phyloP scores from a whole-genome alignment of 352 stramenopile genomes.

The Phytophthora citrophthora region DNA sequence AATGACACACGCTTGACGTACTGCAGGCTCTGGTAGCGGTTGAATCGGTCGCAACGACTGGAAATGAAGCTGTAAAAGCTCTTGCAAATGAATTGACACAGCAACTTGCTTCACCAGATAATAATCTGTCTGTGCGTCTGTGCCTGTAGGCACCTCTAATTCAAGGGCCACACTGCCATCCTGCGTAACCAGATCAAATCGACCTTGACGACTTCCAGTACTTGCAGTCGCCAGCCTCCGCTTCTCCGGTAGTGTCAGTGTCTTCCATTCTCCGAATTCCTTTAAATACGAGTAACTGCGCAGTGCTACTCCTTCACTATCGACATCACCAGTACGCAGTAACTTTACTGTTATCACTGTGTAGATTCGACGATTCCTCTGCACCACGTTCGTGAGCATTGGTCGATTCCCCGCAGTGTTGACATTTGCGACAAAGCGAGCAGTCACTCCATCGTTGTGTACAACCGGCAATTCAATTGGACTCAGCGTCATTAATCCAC shows the following conservation, averaged over 20 bases:
- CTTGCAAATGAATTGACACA: slow-evolving; percentile 51
- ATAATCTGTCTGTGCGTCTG: slow-evolving; percentile 65
- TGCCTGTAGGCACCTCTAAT: slow-evolving; percentile 53
- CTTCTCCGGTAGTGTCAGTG: slow-evolving; percentile 45
- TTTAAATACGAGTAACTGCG: slow-evolving; percentile 61
- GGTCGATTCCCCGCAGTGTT: slow-evolving; percentile 34
- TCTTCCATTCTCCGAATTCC: slow-evolving; percentile 64
- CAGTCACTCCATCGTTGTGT: slow-evolving; percentile 35
- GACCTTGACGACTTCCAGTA: slow-evolving; percentile 33
- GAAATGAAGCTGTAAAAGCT: slow-evolving; percentile 56
- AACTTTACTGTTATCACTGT: slow-evolving; percentile 59
- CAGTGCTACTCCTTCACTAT: slow-evolving; percentile 13
- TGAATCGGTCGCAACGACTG: slow-evolving; percentile 35
- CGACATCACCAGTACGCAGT: slow-evolving; percentile 2
- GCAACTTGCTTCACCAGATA: slow-evolving; percentile 60
- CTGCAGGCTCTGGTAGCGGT: slow-evolving; percentile 14
- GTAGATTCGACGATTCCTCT: slow-evolving; percentile 60
- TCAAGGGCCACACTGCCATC: slow-evolving; percentile 61
- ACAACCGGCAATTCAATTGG: slow-evolving; percentile 36
- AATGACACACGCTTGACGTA: slow-evolving; percentile 33
- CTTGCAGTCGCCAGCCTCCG: slow-evolving; percentile 26
- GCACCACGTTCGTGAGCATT: slow-evolving; percentile 70
- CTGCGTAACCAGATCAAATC: slow-evolving; percentile 56
- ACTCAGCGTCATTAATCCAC: slow-evolving; percentile 29
- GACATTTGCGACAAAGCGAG: slow-evolving; percentile 30